Conservation (phyloP, 2,329 filamentous ascomycete species). For the Hymenoscyphus infarciens region DNA sequence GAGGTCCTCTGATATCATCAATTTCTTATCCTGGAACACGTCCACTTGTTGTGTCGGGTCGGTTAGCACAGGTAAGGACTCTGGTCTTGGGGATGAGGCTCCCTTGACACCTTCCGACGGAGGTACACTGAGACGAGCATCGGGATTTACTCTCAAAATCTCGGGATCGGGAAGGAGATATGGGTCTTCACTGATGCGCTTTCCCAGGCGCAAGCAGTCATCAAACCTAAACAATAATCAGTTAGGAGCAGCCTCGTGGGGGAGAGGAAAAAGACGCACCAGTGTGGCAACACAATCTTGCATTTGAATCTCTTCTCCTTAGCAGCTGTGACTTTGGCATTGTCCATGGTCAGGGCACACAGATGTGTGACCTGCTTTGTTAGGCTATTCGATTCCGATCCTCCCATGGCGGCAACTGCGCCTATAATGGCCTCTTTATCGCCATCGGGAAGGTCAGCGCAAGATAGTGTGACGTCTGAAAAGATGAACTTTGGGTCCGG, state of each 20-base stretch:
- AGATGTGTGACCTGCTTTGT: slow-evolving; percentile 81
- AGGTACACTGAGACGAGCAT: slow-evolving; percentile 54
- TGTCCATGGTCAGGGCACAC: slow-evolving; percentile 73
- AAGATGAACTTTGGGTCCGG: slow-evolving; percentile 91
- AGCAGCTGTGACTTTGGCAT: slow-evolving; percentile 66
- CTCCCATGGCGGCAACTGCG: slow-evolving; percentile 84
- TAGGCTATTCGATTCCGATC: slow-evolving; percentile 69
- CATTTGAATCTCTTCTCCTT: slow-evolving; percentile 62
- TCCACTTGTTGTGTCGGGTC: slow-evolving; percentile 53
- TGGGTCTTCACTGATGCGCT: slow-evolving; percentile 82
- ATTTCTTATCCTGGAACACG: slow-evolving; percentile 73
- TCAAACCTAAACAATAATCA: slow-evolving; percentile 69
- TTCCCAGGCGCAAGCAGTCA: slow-evolving; percentile 89
- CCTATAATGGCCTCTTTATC: slow-evolving; percentile 93
- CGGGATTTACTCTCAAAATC: slow-evolving; percentile 60
- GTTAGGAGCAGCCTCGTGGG: slow-evolving; percentile 25
- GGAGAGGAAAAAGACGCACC: slow-evolving; percentile 47
- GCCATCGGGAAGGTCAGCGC: slow-evolving; percentile 75
- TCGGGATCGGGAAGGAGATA: slow-evolving; percentile 85
- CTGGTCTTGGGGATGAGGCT: slow-evolving; percentile 55
- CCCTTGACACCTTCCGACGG: slow-evolving; percentile 61
- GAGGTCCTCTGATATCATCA: slow-evolving; percentile 75
- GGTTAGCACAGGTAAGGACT: slow-evolving; percentile 40
- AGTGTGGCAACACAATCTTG: slow-evolving; percentile 90
- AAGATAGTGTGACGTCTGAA: slow-evolving; percentile 76